Conservation (phyloP, 2,329 filamentous ascomycete genomes). For the Onygenales sp. region DNA sequence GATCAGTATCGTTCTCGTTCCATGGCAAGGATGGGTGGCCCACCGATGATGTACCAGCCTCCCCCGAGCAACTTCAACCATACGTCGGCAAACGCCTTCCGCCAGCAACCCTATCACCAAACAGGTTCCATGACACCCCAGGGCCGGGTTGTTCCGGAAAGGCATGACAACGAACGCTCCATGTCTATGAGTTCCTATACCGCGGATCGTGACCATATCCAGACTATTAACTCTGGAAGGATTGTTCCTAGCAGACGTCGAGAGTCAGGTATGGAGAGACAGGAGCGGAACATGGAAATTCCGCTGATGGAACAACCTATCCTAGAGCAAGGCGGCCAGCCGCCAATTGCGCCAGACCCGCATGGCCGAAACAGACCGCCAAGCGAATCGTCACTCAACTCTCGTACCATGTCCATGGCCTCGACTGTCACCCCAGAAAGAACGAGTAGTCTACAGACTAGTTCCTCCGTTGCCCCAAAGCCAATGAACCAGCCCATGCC, state of each 20-base stretch:
- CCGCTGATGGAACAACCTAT: conserved; percentile 43
- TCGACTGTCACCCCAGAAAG: conserved; percentile 54
- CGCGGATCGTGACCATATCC: conserved; percentile 64
- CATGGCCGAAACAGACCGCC: conserved; percentile 28
- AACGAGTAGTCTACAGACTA: conserved; percentile 48
- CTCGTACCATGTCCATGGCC: conserved; percentile 83
- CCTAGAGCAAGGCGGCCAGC: not conserved
- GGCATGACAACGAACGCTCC: conserved; percentile 83
- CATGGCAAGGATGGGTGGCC: conserved; percentile 66
- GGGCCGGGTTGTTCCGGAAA: conserved; percentile 81
- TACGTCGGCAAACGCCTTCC: conserved; percentile 64
- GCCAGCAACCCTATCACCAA: conserved; percentile 63
- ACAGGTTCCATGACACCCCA: conserved; percentile 73
- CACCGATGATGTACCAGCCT: conserved; percentile 56
- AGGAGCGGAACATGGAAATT: conserved; percentile 11
- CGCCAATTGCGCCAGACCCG: conserved; percentile 8
- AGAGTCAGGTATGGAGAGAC: conserved; percentile 37
- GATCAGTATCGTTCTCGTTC: conserved; percentile 91
- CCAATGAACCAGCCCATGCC: conserved; percentile 40
- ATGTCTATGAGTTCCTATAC: conserved; percentile 91
- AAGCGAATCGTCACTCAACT: conserved; percentile 34
- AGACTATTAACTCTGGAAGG: conserved; percentile 80
- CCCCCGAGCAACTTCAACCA: conserved; percentile 54
- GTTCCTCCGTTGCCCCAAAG: conserved; percentile 45
- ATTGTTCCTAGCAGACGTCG: conserved; percentile 71